phyloP scores from a whole-genome alignment of 345 rosid genomes.

The Eucalyptus paniculata region DNA sequence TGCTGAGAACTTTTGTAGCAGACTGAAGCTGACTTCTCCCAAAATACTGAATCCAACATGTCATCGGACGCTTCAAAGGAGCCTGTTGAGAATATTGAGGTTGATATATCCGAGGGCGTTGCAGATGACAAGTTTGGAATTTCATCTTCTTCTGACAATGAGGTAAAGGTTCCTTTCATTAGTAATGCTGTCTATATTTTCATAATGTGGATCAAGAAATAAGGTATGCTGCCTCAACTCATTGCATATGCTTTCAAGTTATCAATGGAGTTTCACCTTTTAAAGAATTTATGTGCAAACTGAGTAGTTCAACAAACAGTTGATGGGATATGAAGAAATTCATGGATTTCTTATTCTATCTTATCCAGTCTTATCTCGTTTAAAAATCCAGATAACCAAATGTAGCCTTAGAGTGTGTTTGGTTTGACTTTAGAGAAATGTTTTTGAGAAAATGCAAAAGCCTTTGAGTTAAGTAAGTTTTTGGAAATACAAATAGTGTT shows the following conservation, averaged over 20 bases:
- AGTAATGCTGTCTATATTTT: neutral
- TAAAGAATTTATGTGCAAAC: neutral
- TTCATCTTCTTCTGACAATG: constrained; percentile 31
- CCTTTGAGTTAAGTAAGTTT: too few relatives aligned
- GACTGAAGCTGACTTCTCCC: constrained; percentile 3
- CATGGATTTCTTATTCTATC: too few relatives aligned
- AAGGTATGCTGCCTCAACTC: neutral
- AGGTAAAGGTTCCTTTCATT: constrained; percentile 19
- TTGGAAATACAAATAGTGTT: too few relatives aligned
- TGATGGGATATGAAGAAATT: too few relatives aligned
- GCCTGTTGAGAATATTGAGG: constrained; percentile 15
- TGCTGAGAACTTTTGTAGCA: neutral
- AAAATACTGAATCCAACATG: neutral
- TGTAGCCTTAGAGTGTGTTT: too few relatives aligned
- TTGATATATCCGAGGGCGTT: constrained; percentile 68
- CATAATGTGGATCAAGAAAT: neutral
- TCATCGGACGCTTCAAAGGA: neutral
- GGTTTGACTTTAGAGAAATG: too few relatives aligned
- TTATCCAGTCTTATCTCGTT: too few relatives aligned
- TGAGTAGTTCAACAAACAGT: neutral
- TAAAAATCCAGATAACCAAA: too few relatives aligned
- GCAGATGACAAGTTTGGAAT: constrained; percentile 69
- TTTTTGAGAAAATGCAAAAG: too few relatives aligned
- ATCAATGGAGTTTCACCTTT: neutral
- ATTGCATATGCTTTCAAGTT: neutral